Evolutionary conservation across 352 stramenopile species (phyloP).

Genomic region (Phytophthora europaea): DNA sequence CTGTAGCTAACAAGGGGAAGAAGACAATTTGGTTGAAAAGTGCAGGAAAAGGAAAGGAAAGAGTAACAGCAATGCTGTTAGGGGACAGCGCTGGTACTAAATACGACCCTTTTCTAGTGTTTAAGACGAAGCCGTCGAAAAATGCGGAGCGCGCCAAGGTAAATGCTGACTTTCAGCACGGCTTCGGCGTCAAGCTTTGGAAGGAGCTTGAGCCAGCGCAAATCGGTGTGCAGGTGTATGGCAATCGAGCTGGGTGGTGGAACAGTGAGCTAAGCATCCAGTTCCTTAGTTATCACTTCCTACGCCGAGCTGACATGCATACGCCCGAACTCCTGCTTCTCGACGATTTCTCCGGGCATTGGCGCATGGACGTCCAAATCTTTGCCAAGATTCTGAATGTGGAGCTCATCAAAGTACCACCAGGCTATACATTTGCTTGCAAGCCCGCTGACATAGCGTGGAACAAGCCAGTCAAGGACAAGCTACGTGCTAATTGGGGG

Average conservation of each 20-base stretch:
- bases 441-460: background rate
- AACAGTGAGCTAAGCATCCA: constrained; percentile 31
- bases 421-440: constrained; percentile 9
- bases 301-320: constrained; percentile 3
- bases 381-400: constrained; percentile 10
- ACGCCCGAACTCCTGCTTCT: constrained; percentile 7
- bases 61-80: constrained; percentile 33
- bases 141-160: background rate
- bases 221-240: constrained; percentile 1
- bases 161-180: constrained; percentile 15
- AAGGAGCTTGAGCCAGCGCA: background rate
- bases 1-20: background rate
- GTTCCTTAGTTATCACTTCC: constrained; percentile 30
- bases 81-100: constrained; percentile 31
- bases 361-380: constrained; percentile 1
- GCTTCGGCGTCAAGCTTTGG: background rate
- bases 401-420: constrained; percentile 5
- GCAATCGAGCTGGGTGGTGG: constrained; percentile 8
- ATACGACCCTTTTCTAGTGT: constrained; percentile 32
- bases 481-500: constrained; percentile 1
- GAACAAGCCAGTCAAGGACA: constrained; percentile 17
- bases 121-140: constrained; percentile 28
- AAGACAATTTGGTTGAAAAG: constrained; percentile 32
- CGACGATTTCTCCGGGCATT: constrained; percentile 17
- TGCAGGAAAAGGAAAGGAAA: constrained; percentile 33